Conservation (phyloP, 768 basidiomycete genomes). For the Suillus alpinus region DNA sequence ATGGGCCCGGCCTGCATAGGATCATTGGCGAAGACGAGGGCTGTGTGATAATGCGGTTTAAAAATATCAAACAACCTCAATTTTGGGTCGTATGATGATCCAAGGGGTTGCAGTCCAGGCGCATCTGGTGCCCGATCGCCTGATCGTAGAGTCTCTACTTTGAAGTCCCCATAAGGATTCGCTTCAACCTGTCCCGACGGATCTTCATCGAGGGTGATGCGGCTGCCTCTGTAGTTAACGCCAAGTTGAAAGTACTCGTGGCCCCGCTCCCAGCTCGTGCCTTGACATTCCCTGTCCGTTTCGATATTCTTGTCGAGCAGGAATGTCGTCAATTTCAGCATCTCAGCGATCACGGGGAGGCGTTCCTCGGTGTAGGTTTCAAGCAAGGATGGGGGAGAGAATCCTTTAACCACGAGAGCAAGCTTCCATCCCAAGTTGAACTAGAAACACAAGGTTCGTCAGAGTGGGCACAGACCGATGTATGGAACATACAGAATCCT, state of each 20-base stretch:
- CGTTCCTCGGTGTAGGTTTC: slow-evolving; percentile 25
- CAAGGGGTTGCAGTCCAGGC: not conserved
- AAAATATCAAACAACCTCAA: slow-evolving; percentile 30
- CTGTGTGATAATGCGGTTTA: slow-evolving; percentile 23
- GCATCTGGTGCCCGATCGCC: slow-evolving; percentile 9
- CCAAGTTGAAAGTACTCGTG: slow-evolving; percentile 33
- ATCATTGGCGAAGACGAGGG: slow-evolving; percentile 25
- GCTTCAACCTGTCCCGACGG: not conserved
- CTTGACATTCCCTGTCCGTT: not conserved
- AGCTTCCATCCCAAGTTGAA: slow-evolving; percentile 26
- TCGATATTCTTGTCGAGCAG: slow-evolving; percentile 14
- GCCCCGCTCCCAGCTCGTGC: slow-evolving; percentile 6
- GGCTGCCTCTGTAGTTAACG: slow-evolving; percentile 11
- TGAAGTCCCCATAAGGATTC: slow-evolving; percentile 1
- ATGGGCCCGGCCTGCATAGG: not conserved
- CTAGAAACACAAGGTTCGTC: not conserved
- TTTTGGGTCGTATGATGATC: not conserved
- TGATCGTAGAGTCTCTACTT: not conserved
- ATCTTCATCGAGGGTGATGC: slow-evolving; percentile 10
- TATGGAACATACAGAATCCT: slow-evolving; percentile 28
- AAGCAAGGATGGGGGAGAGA: slow-evolving; percentile 19
- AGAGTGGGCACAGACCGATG: not conserved
- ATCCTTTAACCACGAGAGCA: slow-evolving; percentile 20
- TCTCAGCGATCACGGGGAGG: slow-evolving; percentile 23
- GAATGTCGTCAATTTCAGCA: slow-evolving; percentile 21